Evolutionary conservation across 371 early-diverging fungal species (phyloP).

Genomic region (Sanchytrium tribonematis): DNA sequence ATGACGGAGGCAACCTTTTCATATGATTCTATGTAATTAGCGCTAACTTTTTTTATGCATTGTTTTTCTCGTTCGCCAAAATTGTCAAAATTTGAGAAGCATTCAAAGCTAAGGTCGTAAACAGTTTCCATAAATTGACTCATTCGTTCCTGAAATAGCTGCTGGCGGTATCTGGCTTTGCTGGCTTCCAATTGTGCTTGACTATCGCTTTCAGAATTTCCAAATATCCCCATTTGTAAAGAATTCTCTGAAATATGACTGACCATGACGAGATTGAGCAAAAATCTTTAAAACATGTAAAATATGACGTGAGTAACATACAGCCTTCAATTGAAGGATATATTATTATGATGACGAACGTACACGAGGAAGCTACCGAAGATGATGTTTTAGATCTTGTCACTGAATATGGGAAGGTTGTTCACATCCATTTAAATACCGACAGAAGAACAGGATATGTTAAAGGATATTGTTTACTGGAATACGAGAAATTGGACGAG

Average conservation of each 20-base stretch:
- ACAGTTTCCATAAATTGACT: neutral
- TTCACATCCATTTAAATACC: conserved; percentile 61
- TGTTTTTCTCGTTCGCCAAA: neutral
- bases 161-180: neutral
- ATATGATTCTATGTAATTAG: neutral
- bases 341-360: conserved; percentile 59
- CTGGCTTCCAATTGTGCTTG: too few species aligned
- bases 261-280: neutral
- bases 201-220: too few species aligned
- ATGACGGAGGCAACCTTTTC: neutral
- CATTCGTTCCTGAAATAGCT: neutral
- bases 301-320: conserved; percentile 1
- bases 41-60: neutral
- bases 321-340: conserved; percentile 60
- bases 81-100: neutral
- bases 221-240: too few species aligned
- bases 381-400: conserved; percentile 63
- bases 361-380: conserved; percentile 79
- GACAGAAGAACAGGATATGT: conserved; percentile 80
- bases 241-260: too few species aligned
- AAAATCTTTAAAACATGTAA: neutral
- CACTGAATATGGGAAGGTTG: conserved; percentile 58
- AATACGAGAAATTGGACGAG: neutral
- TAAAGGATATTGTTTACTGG: conserved; percentile 23
- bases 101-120: neutral